Base-by-base conservation (phyloP, 1,284 basidiomycete species). In the Hymenochaete sp. region DNA sequence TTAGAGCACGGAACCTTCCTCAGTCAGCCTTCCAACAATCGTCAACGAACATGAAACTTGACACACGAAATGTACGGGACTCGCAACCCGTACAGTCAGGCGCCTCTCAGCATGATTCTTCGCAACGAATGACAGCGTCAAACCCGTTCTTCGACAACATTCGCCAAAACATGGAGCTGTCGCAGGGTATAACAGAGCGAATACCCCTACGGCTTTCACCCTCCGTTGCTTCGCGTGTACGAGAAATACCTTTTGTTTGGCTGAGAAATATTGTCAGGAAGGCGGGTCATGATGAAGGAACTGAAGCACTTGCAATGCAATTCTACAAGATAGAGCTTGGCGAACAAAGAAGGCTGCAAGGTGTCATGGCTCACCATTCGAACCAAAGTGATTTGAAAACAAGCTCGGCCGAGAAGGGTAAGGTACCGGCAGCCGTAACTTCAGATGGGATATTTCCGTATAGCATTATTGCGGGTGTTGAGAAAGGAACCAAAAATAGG, bases 61-160 rank as follows among this genome's bases (percentile, higher is more conserved):
- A 55, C 56, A 14, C 51, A 53, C 24, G 50, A 53, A 16, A 49
- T 52, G 3, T 5, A 14, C 45, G 16, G 9, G n/a, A n/a, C n/a
- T 28, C 18, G 18, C 39, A 35, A 4, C 18, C 36, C 21, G 16
- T 28, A 11, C 33, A 38, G 7, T 3, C 33, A 14, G 45, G 14
- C 24, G 13, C 13, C 21, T 5, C 32, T 19, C 6, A 8, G 5
- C 32, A 35, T n/a, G 13, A n/a, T 5, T 35, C 32, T 35, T 35
- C 32, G 5, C 5, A 5, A n/a, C 13, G 14, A 5, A n/a, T n/a
- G 5, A 43, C 47, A 16, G 75, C 81, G 2, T 78, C 71, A 42
- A 93, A 92, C 59, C 90, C 90, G 3, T 93, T 93, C 65, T 93
- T 93, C 55, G 93, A 98, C 65, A 86, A 90, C 56, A 90, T 98